Percentiles rank a stretch among this genome's conserved stretches.
These are phyloP conservation scores for Acer campestre DNA, from an alignment of 345 rosid species.

Conservation along the genomic window DNA sequence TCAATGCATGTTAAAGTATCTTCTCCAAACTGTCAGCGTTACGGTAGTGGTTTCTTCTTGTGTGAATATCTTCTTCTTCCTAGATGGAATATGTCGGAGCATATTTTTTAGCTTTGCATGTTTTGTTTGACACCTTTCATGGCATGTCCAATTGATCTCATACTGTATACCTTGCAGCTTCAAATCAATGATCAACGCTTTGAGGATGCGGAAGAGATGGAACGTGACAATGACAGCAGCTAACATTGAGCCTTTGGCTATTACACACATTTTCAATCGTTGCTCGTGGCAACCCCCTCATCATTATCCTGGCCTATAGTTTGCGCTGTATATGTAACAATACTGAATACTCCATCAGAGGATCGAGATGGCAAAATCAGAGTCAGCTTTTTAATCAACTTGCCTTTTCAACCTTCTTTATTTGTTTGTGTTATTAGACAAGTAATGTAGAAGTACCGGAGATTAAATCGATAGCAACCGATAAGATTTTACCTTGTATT, in stretches of 20 bases:
- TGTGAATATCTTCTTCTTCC: neutral
- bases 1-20: neutral
- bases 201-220: constrained; percentile 94
- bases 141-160: neutral
- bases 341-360: neutral
- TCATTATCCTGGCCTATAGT: neutral
- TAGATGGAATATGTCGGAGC: neutral
- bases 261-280: neutral
- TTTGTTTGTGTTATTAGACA: neutral
- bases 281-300: neutral
- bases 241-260: constrained; percentile 26
- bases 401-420: neutral
- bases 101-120: neutral
- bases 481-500: neutral
- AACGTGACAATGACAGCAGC: constrained; percentile 37
- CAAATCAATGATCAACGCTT: constrained; percentile 83
- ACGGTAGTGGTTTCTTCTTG: neutral
- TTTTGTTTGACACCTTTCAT: neutral
- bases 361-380: neutral
- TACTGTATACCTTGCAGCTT: constrained; percentile 52
- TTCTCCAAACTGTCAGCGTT: neutral
- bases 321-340: constrained; percentile 3
- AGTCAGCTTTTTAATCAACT: neutral
- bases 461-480: neutral
- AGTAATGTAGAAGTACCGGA: neutral